Evolutionary conservation across 2,329 filamentous ascomycete species (phyloP).

Genomic region (Penicillium sp.): DNA sequence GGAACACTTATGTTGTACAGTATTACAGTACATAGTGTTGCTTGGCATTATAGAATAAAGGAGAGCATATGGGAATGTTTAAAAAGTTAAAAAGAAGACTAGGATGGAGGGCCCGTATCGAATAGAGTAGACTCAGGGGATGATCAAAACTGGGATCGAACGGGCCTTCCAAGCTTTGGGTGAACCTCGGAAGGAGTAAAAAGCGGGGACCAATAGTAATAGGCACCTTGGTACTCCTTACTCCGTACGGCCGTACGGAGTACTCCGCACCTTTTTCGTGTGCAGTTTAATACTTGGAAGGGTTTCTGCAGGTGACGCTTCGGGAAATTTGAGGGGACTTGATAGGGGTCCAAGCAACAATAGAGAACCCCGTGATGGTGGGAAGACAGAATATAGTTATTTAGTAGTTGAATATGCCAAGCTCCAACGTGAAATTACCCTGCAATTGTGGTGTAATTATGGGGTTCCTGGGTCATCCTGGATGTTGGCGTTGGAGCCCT

Average conservation of each 20-base stretch:
- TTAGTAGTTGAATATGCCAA: background rate
- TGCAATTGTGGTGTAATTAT: background rate
- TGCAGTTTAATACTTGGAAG: background rate
- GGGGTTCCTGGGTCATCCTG: background rate
- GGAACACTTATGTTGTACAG: background rate
- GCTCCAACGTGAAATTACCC: background rate
- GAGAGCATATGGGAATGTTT: no score
- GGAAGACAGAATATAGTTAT: background rate
- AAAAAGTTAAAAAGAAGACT: background rate
- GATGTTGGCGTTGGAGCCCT: conserved; percentile 9
- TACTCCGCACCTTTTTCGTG: background rate
- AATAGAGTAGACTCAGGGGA: conserved; percentile 10
- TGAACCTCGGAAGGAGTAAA: background rate
- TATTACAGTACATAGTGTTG: no score
- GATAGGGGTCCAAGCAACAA: background rate
- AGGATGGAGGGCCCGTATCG: conserved; percentile 9
- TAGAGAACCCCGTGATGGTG: background rate
- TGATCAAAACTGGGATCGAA: conserved; percentile 1
- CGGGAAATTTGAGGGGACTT: background rate
- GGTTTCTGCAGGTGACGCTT: background rate
- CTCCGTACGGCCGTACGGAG: no score
- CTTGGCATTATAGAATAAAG: no score
- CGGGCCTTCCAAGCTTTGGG: background rate
- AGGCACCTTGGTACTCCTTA: background rate
- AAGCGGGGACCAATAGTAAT: background rate